Evolutionary conservation across 1,139 yeast genomes (phyloP).

Genomic region (Candida albicans): DNA sequence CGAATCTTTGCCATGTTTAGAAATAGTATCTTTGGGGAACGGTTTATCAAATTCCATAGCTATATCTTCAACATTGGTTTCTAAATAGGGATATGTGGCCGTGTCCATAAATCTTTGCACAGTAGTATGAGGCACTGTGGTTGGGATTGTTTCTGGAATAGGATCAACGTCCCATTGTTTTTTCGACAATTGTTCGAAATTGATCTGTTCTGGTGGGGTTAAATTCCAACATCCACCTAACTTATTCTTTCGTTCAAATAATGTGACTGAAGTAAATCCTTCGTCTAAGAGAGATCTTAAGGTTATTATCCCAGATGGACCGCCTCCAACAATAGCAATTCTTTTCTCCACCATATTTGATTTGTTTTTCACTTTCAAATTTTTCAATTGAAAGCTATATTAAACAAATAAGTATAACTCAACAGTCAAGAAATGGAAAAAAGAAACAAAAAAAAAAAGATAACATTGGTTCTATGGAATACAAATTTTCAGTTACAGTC

Average conservation of each 20-base stretch:
- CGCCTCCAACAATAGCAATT: conserved; percentile 62
- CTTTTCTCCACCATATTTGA: neutral
- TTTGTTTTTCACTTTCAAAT: no score
- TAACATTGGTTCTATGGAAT: no score
- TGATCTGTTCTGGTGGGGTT: conserved; percentile 22
- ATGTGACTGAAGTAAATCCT: conserved; percentile 42
- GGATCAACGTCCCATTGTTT: conserved; percentile 15
- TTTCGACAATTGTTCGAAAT: conserved; percentile 16
- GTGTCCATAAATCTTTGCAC: conserved; percentile 24
- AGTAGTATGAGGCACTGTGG: conserved; percentile 32
- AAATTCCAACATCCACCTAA: conserved; percentile 51
- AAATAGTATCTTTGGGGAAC: conserved; percentile 26
- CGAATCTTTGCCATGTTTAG: conserved; percentile 24
- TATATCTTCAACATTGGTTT: conserved; percentile 60
- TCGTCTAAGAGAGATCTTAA: conserved; percentile 54
- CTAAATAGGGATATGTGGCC: conserved; percentile 52
- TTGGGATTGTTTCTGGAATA: conserved; percentile 21
- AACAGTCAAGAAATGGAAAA: no score
- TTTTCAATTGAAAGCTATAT: no score
- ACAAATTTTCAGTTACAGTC: no score
- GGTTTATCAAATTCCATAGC: conserved; percentile 58
- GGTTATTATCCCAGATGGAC: conserved; percentile 65
- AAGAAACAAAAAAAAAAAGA: no score
- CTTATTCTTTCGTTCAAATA: conserved; percentile 41
- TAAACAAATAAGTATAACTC: no score